A percentile compares a stretch with the other conserved stretches of the same genome.
Evolutionary conservation across 2,329 filamentous ascomycete species (phyloP).

Genomic region (Diaporthe batatas): DNA sequence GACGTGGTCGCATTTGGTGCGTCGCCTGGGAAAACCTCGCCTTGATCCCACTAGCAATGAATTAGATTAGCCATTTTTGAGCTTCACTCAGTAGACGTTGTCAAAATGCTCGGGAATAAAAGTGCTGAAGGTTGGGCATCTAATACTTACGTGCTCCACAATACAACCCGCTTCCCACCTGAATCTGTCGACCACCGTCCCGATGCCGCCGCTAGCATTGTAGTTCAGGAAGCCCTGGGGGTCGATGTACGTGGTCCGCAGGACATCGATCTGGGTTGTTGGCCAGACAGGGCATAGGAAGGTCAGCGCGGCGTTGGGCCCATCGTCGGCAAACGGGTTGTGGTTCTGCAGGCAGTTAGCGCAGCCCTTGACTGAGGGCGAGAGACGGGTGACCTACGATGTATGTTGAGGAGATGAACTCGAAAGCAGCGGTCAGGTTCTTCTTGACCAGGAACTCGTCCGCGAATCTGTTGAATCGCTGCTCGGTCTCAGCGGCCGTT

Average conservation of each 20-base stretch:
- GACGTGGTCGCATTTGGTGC: not conserved
- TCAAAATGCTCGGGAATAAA: not conserved
- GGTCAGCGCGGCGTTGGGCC: slow-evolving; percentile 44
- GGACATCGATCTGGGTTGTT: slow-evolving; percentile 40
- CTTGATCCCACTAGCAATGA: slow-evolving; percentile 1
- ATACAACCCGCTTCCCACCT: slow-evolving; percentile 47
- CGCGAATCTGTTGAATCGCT: slow-evolving; percentile 45
- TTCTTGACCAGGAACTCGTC: slow-evolving; percentile 45
- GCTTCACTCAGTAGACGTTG: too few species aligned
- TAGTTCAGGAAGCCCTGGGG: slow-evolving; percentile 44
- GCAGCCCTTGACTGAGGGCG: too few species aligned
- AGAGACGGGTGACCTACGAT: slow-evolving; percentile 25
- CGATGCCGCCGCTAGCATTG: slow-evolving; percentile 37
- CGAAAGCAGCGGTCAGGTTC: slow-evolving; percentile 46
- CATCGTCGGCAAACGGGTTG: slow-evolving; percentile 43
- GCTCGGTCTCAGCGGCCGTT: slow-evolving; percentile 42
- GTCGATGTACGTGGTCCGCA: slow-evolving; percentile 42
- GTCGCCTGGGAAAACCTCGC: slow-evolving; percentile 7
- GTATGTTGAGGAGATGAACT: slow-evolving; percentile 44
- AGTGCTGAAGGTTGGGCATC: too few species aligned
- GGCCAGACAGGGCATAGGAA: slow-evolving; percentile 44
- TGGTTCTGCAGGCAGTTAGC: slow-evolving; percentile 43
- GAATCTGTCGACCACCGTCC: slow-evolving; percentile 45
- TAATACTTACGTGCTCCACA: slow-evolving; percentile 45
- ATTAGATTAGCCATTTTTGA: not conserved